A percentile compares a stretch with the other conserved stretches of the same genome.
phyloP scores from a whole-genome alignment of 2,329 filamentous ascomycete species.

The Cyclaneusma minus region DNA sequence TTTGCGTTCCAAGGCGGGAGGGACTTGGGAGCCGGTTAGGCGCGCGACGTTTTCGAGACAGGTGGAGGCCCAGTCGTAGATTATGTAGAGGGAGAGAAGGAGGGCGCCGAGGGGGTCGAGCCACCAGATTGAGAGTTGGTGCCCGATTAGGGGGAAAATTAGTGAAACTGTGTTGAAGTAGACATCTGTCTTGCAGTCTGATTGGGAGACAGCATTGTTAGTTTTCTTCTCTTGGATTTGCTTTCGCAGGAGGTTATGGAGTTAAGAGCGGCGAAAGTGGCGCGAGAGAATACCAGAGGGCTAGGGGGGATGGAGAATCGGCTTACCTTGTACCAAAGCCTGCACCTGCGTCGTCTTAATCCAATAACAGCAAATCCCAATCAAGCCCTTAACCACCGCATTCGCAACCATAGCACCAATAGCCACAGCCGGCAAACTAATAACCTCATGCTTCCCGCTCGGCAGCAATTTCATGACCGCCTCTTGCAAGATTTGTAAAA shows the following conservation, averaged over 20 bases:
- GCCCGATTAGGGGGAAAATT: slow-evolving; percentile 42
- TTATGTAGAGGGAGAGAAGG: slow-evolving; percentile 47
- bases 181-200: slow-evolving; percentile 44
- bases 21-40: slow-evolving; percentile 36
- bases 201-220: too few species aligned
- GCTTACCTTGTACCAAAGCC: slow-evolving; percentile 33
- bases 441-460: slow-evolving; percentile 22
- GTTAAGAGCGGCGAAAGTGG: too few species aligned
- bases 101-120: slow-evolving; percentile 43
- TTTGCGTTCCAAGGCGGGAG: slow-evolving; percentile 31
- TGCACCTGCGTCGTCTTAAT: slow-evolving; percentile 47
- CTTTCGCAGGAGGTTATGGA: too few species aligned
- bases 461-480: slow-evolving; percentile 37
- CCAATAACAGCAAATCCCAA: slow-evolving; percentile 37
- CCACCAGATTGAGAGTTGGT: slow-evolving; percentile 43
- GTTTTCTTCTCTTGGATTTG: too few species aligned
- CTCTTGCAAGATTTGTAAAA: slow-evolving; percentile 42
- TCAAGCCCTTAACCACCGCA: slow-evolving; percentile 39
- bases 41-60: slow-evolving; percentile 40
- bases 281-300: too few species aligned
- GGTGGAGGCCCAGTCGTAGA: slow-evolving; percentile 49
- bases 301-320: neutral
- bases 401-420: slow-evolving; percentile 39
- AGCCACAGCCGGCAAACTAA: slow-evolving; percentile 30
- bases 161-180: slow-evolving; percentile 45